Conservation (phyloP, 345 rosid species). For the Excoecaria cochinchinensis region DNA sequence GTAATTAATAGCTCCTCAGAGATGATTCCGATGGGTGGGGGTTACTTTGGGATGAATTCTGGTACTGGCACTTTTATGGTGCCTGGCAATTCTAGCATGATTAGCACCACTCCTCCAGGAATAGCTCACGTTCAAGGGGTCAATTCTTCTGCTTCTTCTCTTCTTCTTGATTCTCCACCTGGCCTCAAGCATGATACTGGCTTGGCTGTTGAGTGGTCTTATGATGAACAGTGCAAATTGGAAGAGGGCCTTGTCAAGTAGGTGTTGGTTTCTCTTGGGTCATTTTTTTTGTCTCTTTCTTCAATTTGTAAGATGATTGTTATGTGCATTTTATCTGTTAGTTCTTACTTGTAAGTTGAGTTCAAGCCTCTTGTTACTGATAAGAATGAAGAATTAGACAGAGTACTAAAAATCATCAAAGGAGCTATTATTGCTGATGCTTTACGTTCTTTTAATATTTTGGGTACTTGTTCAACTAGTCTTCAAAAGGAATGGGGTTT, state of each 20-base stretch:
- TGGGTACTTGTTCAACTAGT: not conserved
- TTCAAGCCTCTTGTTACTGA: not conserved
- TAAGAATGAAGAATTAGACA: not conserved
- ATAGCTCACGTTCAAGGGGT: conserved; percentile 20
- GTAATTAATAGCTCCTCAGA: conserved; percentile 43
- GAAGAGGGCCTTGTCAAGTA: conserved; percentile 73
- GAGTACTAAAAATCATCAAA: not conserved
- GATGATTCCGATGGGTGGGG: conserved; percentile 52
- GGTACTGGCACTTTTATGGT: conserved; percentile 27
- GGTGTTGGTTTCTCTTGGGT: conserved; percentile 19
- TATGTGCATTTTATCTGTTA: not conserved
- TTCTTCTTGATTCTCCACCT: conserved; percentile 53
- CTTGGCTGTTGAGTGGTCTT: conserved; percentile 79
- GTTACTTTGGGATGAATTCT: conserved; percentile 39
- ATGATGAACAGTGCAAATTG: conserved; percentile 65
- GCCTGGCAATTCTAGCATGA: conserved; percentile 40
- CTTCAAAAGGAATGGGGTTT: not conserved
- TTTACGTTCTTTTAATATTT: not conserved
- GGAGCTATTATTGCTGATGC: not conserved
- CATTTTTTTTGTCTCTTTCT: not conserved
- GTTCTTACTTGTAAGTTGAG: not conserved
- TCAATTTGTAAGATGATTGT: not conserved
- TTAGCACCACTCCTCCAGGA: conserved; percentile 29
- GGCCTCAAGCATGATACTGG: conserved; percentile 56
- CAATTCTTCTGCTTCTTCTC: conserved; percentile 44